Evolutionary conservation across 1,284 basidiomycete genomes (phyloP), one percentile per base, ranked within the genome.

Genomic region (Cryptococcus sp.): DNA sequence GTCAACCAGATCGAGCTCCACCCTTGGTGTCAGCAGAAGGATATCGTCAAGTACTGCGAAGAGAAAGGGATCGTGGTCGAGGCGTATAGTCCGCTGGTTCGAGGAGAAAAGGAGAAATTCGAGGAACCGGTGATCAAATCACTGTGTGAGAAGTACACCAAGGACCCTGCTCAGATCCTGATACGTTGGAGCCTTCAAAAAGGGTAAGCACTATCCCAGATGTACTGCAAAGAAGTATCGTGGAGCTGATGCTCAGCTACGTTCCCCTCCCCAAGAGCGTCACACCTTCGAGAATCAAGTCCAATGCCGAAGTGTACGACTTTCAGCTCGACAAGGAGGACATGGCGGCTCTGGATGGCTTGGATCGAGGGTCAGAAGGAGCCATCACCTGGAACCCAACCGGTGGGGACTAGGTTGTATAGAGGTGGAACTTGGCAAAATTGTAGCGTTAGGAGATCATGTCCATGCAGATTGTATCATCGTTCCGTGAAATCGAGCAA

Each of bases 1-100:
- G 82, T 92, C 40, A 90, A 93, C 69, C 89, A 94, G 65, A 83
- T 93, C 47, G 85, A 92, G 81, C 76, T 90, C 6, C 87, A 91
- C 63, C 88, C 89, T 0, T 82, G 85, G 58, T 90, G 86, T 71
- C 87, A 91, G 62, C 87, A 89, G 54, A 75, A 76, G 37, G 79
- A 82, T 9, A 87, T 92, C 48, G 86, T 88, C 23, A 76, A 79
- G 18, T 92, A 86, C 68, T 92, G 89, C 73, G 63, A 72, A 22
- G 66, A 78, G 42, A 74, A 88, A 54, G 76, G 74, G 5, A 87
- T 94, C 46, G 74, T 83, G 26, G 74, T 92, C 5, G 78, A 92
- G 68, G 88, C 86, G 0, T 88, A 88, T 64, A 85, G 81, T 58
- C 86, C 87, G 1, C 75, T 89, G 45, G 68, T 86, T 34, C 77